phyloP scores from a whole-genome alignment of 805 yeast species.

The Brettanomyces naardenensis region DNA sequence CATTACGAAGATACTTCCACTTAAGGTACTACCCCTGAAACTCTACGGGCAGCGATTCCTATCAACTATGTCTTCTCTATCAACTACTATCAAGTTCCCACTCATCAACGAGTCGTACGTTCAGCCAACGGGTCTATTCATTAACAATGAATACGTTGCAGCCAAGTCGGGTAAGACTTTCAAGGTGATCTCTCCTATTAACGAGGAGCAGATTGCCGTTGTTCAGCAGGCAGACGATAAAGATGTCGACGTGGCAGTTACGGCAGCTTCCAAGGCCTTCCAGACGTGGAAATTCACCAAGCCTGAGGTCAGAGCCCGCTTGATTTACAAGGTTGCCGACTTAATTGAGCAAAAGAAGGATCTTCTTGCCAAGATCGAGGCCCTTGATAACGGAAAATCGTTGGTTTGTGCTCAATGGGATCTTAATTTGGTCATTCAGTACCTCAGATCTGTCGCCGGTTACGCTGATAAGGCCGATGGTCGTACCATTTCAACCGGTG shows the following conservation, averaged over 20 bases:
- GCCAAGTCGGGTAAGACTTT: constrained; percentile 45
- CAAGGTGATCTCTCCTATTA: constrained; percentile 41
- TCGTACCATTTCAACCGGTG: constrained; percentile 54
- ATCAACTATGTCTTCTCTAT: neutral
- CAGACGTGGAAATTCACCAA: constrained; percentile 50
- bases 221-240: constrained; percentile 48
- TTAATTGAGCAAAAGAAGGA: constrained; percentile 58
- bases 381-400: constrained; percentile 75
- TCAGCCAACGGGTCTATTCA: constrained; percentile 55
- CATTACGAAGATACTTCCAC: too few species aligned
- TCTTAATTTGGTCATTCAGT: constrained; percentile 53
- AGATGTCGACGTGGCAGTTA: constrained; percentile 65
- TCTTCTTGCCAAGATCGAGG: constrained; percentile 58
- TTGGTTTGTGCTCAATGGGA: constrained; percentile 59
- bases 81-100: constrained; percentile 42
- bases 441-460: constrained; percentile 66
- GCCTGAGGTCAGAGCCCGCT: constrained; percentile 48
- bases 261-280: constrained; percentile 60
- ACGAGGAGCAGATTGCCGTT: constrained; percentile 43
- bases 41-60: too few species aligned
- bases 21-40: too few species aligned
- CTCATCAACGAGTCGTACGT: constrained; percentile 51
- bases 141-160: constrained; percentile 47
- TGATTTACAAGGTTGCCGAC: constrained; percentile 57
- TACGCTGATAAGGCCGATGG: constrained; percentile 67